Conservation (phyloP, 805 yeast genomes). For the Hanseniaspora vineae region DNA sequence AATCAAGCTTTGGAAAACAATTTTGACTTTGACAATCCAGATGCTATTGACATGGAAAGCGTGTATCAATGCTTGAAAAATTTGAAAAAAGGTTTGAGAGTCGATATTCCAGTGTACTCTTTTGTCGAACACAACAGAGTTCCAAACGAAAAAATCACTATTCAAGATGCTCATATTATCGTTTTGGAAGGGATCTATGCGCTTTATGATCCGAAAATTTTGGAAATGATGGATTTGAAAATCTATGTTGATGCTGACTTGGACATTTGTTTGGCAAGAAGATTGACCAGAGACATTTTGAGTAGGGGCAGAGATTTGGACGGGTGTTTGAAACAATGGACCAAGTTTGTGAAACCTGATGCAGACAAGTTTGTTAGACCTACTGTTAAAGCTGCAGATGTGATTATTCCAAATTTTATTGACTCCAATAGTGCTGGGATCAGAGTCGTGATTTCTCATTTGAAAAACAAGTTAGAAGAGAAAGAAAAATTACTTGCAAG, state of each 20-base stretch:
- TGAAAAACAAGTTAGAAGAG: slow-evolving; percentile 50
- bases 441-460: slow-evolving; percentile 64
- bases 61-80: slow-evolving; percentile 48
- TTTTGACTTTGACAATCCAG: slow-evolving; percentile 80
- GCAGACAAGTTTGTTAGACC: slow-evolving; percentile 66
- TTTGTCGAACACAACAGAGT: slow-evolving; percentile 48
- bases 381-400: slow-evolving; percentile 67
- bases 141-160: slow-evolving; percentile 53
- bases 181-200: slow-evolving; percentile 89
- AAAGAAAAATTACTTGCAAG: slow-evolving; percentile 35
- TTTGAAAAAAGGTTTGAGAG: slow-evolving; percentile 45
- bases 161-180: slow-evolving; percentile 90
- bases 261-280: slow-evolving; percentile 82
- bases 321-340: slow-evolving; percentile 86
- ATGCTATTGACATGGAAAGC: slow-evolving; percentile 69
- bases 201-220: slow-evolving; percentile 52
- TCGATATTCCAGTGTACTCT: slow-evolving; percentile 50
- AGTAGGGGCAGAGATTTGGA: slow-evolving; percentile 73
- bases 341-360: slow-evolving; percentile 81
- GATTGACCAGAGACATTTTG: slow-evolving; percentile 76
- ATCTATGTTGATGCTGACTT: slow-evolving; percentile 89
- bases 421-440: slow-evolving; percentile 67
- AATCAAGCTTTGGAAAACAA: slow-evolving; percentile 52
- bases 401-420: slow-evolving; percentile 82
- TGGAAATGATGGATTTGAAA: slow-evolving; percentile 71